A percentile compares a stretch with the other conserved stretches of the same genome.
Evolutionary conservation across 2,329 filamentous ascomycete genomes (phyloP).

Genomic region (Xylaria sp.): DNA sequence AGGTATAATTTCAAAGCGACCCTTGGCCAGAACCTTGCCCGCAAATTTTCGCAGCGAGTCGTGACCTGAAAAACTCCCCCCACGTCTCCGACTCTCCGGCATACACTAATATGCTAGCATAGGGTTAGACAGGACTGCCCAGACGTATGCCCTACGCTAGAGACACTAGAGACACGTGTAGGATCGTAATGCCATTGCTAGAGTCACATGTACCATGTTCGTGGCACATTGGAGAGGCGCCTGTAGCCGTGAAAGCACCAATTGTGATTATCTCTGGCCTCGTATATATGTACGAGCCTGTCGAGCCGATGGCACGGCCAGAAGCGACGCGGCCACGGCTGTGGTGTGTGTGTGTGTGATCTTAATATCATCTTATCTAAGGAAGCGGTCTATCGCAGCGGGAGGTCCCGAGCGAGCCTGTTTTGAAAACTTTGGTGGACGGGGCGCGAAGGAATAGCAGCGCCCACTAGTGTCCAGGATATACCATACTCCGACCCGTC

Average conservation of each 20-base stretch:
- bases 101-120: background rate
- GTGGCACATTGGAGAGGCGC: background rate
- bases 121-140: background rate
- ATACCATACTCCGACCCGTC: background rate
- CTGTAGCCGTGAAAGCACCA: background rate
- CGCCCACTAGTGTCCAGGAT: background rate
- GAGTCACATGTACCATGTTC: background rate
- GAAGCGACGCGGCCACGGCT: too few species aligned
- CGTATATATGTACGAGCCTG: background rate
- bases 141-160: background rate
- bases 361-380: background rate
- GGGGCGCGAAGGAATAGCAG: background rate
- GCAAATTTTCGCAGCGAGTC: slow-evolving; percentile 15
- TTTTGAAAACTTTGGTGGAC: background rate
- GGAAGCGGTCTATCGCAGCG: slow-evolving; percentile 5
- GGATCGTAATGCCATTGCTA: background rate
- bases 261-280: background rate
- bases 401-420: slow-evolving; percentile 8
- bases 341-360: too few species aligned
- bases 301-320: background rate
- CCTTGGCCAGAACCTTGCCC: slow-evolving; percentile 17
- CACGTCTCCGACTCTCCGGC: background rate
- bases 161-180: background rate
- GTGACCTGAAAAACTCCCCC: slow-evolving; percentile 17
- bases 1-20: slow-evolving; percentile 21